Percentiles rank a stretch among this genome's conserved stretches.
Conservation (phyloP, 2,329 filamentous ascomycete species). For the Aspergillus luchuensis region DNA sequence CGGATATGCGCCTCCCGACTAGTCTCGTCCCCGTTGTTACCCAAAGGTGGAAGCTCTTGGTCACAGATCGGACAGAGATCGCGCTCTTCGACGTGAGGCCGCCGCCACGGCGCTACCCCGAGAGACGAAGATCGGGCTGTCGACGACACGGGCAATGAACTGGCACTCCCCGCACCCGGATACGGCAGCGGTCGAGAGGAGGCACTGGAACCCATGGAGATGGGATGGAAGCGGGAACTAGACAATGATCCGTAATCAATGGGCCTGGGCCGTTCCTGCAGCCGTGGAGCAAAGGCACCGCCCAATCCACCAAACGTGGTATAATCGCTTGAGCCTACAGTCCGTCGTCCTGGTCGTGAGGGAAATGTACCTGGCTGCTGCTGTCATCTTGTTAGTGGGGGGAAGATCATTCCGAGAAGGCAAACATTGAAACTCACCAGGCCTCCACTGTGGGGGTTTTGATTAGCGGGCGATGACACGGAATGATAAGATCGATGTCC, state of each 20-base stretch:
- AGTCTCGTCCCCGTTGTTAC: constrained; percentile 40
- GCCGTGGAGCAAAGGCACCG: constrained; percentile 15
- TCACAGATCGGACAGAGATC: constrained; percentile 53
- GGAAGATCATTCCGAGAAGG: not conserved
- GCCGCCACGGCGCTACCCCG: constrained; percentile 6
- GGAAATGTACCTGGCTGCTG: constrained; percentile 19
- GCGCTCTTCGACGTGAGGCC: constrained; percentile 40
- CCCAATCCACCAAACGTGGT: constrained; percentile 19
- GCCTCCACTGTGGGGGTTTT: constrained; percentile 10
- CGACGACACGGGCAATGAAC: constrained; percentile 11
- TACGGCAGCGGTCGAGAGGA: constrained; percentile 16
- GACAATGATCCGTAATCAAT: constrained; percentile 21
- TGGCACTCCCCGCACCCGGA: constrained; percentile 5
- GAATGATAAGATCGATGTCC: constrained; percentile 33
- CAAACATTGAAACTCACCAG: constrained; percentile 16
- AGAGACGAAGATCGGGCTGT: constrained; percentile 4
- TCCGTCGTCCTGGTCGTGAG: constrained; percentile 27
- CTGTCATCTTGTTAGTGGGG: constrained; percentile 4
- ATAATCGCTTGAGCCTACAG: constrained; percentile 30
- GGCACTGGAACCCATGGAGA: constrained; percentile 4
- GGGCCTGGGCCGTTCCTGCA: constrained; percentile 21
- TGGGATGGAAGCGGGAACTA: constrained; percentile 9
- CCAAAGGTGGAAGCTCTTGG: constrained; percentile 41
- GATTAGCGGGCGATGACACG: constrained; percentile 21
- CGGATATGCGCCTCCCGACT: constrained; percentile 50